Conservation (phyloP, 306 rosid species). For the Astragalus membranaceus region DNA sequence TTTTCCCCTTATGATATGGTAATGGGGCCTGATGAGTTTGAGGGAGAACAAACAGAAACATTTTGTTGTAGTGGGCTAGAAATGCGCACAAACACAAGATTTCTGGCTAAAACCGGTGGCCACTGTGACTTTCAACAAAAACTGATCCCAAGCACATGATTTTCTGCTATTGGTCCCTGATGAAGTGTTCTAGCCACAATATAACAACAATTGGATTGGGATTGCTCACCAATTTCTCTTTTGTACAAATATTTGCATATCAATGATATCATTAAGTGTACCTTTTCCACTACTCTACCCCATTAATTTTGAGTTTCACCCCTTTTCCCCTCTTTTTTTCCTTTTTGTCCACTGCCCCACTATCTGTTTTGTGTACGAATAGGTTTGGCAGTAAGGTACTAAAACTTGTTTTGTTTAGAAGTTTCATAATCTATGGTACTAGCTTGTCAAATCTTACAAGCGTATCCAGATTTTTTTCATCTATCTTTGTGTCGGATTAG, state of each 20-base stretch:
- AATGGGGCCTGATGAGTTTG: neutral
- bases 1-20: neutral
- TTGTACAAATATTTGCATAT: neutral
- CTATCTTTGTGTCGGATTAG: no score
- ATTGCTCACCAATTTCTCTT: neutral
- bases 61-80: slow-evolving; percentile 14
- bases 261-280: neutral
- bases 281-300: slow-evolving; percentile 7
- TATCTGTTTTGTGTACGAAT: slow-evolving; percentile 3
- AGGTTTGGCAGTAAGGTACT: neutral
- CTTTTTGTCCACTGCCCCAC: slow-evolving; percentile 22
- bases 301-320: neutral
- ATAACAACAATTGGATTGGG: neutral
- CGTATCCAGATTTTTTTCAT: neutral
- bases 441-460: neutral
- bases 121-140: slow-evolving; percentile 35
- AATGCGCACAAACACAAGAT: slow-evolving; percentile 1
- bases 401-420: neutral
- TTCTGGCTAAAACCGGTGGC: slow-evolving; percentile 22
- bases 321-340: neutral
- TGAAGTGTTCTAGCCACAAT: slow-evolving; percentile 9
- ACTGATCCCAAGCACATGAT: slow-evolving; percentile 34
- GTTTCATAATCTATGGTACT: neutral
- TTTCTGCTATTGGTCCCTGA: slow-evolving; percentile 15
- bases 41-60: neutral